phyloP scores from a whole-genome alignment of 2,329 filamentous ascomycete species.

The Gaeumannomyces tritici region DNA sequence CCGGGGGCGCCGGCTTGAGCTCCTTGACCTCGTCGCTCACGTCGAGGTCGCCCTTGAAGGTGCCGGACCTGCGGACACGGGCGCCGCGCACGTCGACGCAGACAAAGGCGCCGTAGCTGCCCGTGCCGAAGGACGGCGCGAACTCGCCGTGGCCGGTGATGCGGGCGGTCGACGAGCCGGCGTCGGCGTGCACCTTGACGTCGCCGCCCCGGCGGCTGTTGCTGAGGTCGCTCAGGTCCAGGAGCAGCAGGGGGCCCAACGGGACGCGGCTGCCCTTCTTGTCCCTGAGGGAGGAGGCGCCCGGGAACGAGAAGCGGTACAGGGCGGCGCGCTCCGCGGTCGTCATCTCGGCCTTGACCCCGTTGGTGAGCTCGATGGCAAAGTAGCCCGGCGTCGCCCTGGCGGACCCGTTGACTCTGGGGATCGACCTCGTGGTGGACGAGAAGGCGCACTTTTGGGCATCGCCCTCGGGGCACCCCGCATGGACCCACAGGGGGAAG shows the following conservation, averaged over 20 bases:
- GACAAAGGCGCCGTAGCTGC: slow-evolving; percentile 50
- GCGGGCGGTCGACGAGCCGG: slow-evolving; percentile 25
- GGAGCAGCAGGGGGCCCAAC: slow-evolving; percentile 30
- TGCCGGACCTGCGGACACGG: slow-evolving; percentile 35
- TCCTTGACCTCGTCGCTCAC: slow-evolving; percentile 8
- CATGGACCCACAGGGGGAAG: slow-evolving; percentile 25
- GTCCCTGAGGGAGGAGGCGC: slow-evolving; percentile 18
- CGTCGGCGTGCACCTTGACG: slow-evolving; percentile 29
- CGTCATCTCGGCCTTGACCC: slow-evolving; percentile 40
- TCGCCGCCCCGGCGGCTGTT: slow-evolving; percentile 28
- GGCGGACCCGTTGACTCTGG: slow-evolving; percentile 31
- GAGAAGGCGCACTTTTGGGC: slow-evolving; percentile 33
- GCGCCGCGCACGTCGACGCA: slow-evolving; percentile 50
- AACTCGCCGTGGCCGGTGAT: slow-evolving; percentile 41
- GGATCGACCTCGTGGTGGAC: slow-evolving; percentile 29
- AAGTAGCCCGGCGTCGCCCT: slow-evolving; percentile 42
- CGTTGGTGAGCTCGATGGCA: slow-evolving; percentile 33
- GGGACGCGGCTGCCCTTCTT: slow-evolving; percentile 11
- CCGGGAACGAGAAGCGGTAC: slow-evolving; percentile 38
- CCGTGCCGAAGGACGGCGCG: slow-evolving; percentile 54
- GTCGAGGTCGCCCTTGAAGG: slow-evolving; percentile 22
- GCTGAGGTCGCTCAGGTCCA: slow-evolving; percentile 42
- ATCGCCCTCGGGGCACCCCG: slow-evolving; percentile 21
- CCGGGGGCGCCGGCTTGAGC: slow-evolving; percentile 5
- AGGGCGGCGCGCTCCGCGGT: slow-evolving; percentile 40